Conservation (phyloP, 2,329 filamentous ascomycete species). For the Arthrobotrys sphaeroides region DNA sequence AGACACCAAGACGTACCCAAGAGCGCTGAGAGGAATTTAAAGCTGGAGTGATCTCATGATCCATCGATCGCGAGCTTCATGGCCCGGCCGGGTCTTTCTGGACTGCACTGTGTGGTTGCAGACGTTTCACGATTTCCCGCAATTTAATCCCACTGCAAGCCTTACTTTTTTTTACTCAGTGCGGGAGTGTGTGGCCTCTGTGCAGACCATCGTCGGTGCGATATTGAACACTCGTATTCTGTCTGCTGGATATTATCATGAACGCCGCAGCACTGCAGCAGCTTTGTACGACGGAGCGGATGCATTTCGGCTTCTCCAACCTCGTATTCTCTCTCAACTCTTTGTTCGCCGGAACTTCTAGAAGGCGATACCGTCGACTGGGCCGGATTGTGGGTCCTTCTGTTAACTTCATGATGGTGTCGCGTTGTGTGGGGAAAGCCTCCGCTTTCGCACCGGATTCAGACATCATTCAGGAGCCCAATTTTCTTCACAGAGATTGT, state of each 20-base stretch:
- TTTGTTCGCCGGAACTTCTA: conserved; percentile 38
- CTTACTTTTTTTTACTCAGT: no score
- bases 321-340: conserved; percentile 19
- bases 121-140: conserved; percentile 42
- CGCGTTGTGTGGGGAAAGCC: conserved; percentile 21
- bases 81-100: conserved; percentile 1
- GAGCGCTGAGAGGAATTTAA: no score
- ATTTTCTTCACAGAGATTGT: conserved; percentile 8
- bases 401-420: neutral
- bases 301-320: conserved; percentile 1
- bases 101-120: conserved; percentile 11
- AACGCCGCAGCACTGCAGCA: neutral
- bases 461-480: no score
- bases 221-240: neutral
- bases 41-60: neutral
- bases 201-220: neutral
- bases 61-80: neutral
- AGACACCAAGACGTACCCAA: neutral
- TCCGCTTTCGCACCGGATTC: neutral
- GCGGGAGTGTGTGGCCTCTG: no score
- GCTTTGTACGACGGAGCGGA: neutral
- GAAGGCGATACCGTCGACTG: conserved; percentile 18
- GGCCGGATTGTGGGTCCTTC: conserved; percentile 3
- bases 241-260: no score
- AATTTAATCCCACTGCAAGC: neutral